Evolutionary conservation across 2,329 filamentous ascomycete species (phyloP), one percentile per base, ranked within the genome.

Genomic region (Parastagonospora avenae): DNA sequence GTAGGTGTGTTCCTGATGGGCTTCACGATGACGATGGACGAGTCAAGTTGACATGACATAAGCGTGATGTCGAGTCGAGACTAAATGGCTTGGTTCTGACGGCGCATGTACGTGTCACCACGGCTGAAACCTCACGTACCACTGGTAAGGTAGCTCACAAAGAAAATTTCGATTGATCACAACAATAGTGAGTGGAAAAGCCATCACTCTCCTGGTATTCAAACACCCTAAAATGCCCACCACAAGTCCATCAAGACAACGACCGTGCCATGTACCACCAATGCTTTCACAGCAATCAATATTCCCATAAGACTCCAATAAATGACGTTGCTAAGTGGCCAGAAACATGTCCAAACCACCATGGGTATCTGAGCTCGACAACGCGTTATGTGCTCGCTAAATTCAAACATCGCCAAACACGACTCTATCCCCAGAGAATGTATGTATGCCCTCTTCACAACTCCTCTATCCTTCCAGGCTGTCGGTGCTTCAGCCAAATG

Each of bases 401-500:
- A 55, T 52, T 31, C 52, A 59, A 47, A 48, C 42, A 15, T 47
- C 39, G 32, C 19, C 19, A 52, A 50, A 36, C 41, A 42, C 39
- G 27, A 16, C 27, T 41, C 39, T 44, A 47, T 37, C 15, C 31
- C 35, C 37, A 36, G 8, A 14, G 6, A 19, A 16, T 42, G 29
- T 39, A 38, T 48, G 32, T 10, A 19, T 14, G 35, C 29, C 19
- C 19, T 24, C 19, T 24, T 10, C 30, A 5, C n/a, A 10, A 2
- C 42, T 37, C 52, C 12, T 46, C 35, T 14, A 55, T 32, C n/a
- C 46, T 40, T 19, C 49, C 24, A 14, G 54, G 43, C 14, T 46
- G 28, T 11, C 49, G 46, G 37, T 60, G 51, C 44, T 64, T 56
- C 48, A 99, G 81, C 81, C 91, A 94, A 60, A 99, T 96, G 78